Percentiles rank a stretch among this genome's conserved stretches.
Evolutionary conservation across 306 rosid species (phyloP).

Genomic region (Styphnolobium japonicum): DNA sequence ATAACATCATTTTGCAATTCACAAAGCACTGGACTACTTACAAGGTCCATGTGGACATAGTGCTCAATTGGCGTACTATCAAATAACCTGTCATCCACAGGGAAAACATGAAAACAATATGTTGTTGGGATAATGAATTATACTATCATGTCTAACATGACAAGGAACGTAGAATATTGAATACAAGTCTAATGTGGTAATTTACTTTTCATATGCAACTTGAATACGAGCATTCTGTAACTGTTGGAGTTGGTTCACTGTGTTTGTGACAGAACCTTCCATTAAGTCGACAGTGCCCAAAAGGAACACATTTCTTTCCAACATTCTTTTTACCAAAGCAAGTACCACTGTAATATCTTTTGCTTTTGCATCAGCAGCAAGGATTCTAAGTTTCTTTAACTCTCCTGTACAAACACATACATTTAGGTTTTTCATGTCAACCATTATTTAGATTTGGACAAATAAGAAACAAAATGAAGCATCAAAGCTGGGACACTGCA

Average conservation of each 20-base stretch:
- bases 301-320: conserved; percentile 67
- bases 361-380: conserved; percentile 58
- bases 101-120: conserved; percentile 23
- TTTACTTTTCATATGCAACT: conserved; percentile 62
- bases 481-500: background rate
- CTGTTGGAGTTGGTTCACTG: conserved; percentile 67
- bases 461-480: background rate
- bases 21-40: conserved; percentile 34
- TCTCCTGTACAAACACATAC: conserved; percentile 51
- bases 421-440: background rate
- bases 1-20: background rate
- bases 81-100: conserved; percentile 57
- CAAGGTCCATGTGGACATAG: conserved; percentile 72
- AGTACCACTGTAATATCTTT: conserved; percentile 41
- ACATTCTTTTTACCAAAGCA: conserved; percentile 63
- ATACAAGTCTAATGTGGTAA: background rate
- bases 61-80: conserved; percentile 43
- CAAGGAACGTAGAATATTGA: conserved; percentile 10
- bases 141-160: background rate
- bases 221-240: conserved; percentile 67
- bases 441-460: too few species aligned
- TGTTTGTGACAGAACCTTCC: conserved; percentile 56
- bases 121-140: background rate
- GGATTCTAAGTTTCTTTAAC: conserved; percentile 59
- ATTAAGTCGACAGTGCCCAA: conserved; percentile 70